Base-by-base conservation (phyloP, 305 asterid genomes). In the Fraxinus platypoda region DNA sequence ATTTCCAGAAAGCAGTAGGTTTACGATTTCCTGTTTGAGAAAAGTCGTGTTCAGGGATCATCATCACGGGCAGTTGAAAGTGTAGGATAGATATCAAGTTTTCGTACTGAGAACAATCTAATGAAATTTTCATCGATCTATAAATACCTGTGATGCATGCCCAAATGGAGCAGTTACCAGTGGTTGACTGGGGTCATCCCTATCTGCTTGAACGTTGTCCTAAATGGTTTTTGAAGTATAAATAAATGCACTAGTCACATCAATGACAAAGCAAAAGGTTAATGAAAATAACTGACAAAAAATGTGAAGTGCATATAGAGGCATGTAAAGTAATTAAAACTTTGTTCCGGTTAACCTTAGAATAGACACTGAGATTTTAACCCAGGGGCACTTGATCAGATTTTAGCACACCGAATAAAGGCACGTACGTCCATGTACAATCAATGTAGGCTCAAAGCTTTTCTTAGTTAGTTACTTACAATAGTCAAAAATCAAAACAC, bases 131-230 rank as follows among this genome's bases (percentile, higher is more conserved):
- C 35, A 46, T 74, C 46, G 31, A 35, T 83, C 54, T 37, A 49
- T 23, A 15, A n/a, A 43, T 91, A 96, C 99, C 98, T 96, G 99
- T 52, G 99, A 96, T 66, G 99, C 99, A 84, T 96, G 99, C 74
- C 99, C 99, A 87, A 96, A 96, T 75, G 99, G 99, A 76, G 98
- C 93, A 68, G 99, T 96, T 84, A 96, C 99, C 84, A 96, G 82
- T 9, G 99, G 97, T 85, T 87, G 98, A 78, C 91, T 86, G 34
- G 99, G 98, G 77, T 96, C 98, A 80, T 96, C 99, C 90, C 99
- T 92, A 76, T 96, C 99, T 80, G 89, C 94, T 90, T 96, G 98
- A 83, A 94, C 94, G 72, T 90, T 87, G 81, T 88, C 94, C 99
- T 94, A 88, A 6, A 84, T 75, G 80, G 82, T 33, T 70, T 72